Base-by-base conservation (phyloP, 768 basidiomycete species). In the Leucocoprinus sp. region DNA sequence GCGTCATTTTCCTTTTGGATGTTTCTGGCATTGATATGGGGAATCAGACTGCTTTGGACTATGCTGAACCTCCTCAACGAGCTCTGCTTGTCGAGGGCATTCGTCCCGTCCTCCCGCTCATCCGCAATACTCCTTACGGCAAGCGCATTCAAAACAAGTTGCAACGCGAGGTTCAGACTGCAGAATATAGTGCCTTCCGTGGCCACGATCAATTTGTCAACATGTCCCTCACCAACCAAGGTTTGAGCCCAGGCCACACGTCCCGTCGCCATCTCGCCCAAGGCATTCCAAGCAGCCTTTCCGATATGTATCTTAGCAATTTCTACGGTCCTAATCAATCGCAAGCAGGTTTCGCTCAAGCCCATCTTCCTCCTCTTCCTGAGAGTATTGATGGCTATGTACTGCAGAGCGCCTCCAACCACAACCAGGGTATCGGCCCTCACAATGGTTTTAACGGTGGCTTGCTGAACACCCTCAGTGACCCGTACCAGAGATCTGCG, bases 111-210 rank as follows among this genome's bases (percentile, higher is more conserved):
- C 75, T 99, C 19, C 96, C 96, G 2, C 75, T 97, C 56, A 99
- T 99, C 60, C 87, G 96, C 58, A 99, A 99, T 67, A 99, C 96
- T 8, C 96, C 96, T 5, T 99, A 99, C 56, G 96, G 96, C 55
- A 99, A 99, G 71, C 84, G 96, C 35, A 99, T 99, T 58, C 95
- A 97, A 65, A 93, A 93, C 71, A 97, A 97, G 68, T 71, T 98
- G 43, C 93, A 96, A 65, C 89, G 95, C 48, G 93, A 95, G 66
- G 87, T 90, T 55, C 74, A 85, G 65, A 86, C 87, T 54, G 73
- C 68, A 45, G 82, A 72, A 50, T 71, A 73, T 37, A 71, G 73
- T n/a, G 27, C 45, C 80, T 79, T 59, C 73, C 77, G 48, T 72
- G 71, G 57, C 79, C 77, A 55, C 78, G 79, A 54, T 62, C 71